Conservation (phyloP, 1,284 basidiomycete genomes). For the Rhizoctonia solani region DNA sequence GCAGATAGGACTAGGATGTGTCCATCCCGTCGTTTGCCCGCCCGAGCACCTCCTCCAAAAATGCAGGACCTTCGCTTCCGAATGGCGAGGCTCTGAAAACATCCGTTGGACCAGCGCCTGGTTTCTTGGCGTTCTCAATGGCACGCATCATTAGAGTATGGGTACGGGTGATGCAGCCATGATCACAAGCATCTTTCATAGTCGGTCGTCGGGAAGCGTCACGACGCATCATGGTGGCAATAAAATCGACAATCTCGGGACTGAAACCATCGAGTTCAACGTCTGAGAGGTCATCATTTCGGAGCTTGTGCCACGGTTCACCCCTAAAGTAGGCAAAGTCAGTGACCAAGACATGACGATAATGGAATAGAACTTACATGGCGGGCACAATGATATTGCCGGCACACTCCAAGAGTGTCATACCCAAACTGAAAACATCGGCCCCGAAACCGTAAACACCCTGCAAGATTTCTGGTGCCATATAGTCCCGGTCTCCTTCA, state of each 20-base stretch:
- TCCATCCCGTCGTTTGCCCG: slow-evolving; percentile 13
- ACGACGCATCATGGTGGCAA: slow-evolving; percentile 78
- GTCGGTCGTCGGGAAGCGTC: slow-evolving; percentile 66
- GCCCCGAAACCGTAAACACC: slow-evolving; percentile 91
- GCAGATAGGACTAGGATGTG: slow-evolving; percentile 12
- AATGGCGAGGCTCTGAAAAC: slow-evolving; percentile 69
- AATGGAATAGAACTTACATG: slow-evolving; percentile 65
- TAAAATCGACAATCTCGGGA: slow-evolving; percentile 69
- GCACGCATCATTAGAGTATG: slow-evolving; percentile 63
- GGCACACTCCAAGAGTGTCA: slow-evolving; percentile 93
- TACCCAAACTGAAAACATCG: slow-evolving; percentile 95
- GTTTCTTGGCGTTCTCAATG: slow-evolving; percentile 44
- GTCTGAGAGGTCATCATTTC: slow-evolving; percentile 90
- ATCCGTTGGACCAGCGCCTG: slow-evolving; percentile 49
- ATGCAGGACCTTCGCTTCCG: slow-evolving; percentile 59
- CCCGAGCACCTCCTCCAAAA: slow-evolving; percentile 65
- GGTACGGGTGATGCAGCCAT: slow-evolving; percentile 73
- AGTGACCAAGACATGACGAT: neutral
- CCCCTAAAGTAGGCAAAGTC: slow-evolving; percentile 54
- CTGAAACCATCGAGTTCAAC: slow-evolving; percentile 76
- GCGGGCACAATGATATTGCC: slow-evolving; percentile 97
- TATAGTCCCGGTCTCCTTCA: slow-evolving; percentile 96
- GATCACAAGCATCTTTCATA: slow-evolving; percentile 62
- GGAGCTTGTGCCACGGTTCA: slow-evolving; percentile 91
- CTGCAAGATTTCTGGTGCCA: slow-evolving; percentile 96